Evolutionary conservation across 2,329 filamentous ascomycete species (phyloP), one percentile per base, ranked within the genome.

Genomic region (Talaromyces sp.): DNA sequence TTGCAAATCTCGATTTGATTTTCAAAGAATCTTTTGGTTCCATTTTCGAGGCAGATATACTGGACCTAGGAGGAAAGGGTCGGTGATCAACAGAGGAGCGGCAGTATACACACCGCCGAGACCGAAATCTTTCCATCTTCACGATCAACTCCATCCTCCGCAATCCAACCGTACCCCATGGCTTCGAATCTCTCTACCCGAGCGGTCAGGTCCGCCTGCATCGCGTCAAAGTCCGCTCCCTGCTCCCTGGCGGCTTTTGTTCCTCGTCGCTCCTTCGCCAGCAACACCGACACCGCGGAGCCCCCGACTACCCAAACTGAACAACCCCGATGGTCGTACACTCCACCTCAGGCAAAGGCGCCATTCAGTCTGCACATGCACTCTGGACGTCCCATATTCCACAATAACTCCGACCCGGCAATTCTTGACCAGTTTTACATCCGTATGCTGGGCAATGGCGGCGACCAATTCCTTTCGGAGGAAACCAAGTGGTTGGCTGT

Each of bases 401-500:
- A 69, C 69, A 63, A 91, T 71, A 97, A 97, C 74, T 81, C 83
- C 17, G 85, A 92, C 67, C 89, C 90, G 9, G 80, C 78, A 60
- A 80, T 80, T 66, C 79, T 99, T 50, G 88, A 97, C 70, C 79
- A 83, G 44, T 88, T 91, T 72, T 96, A 97, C 73, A 80, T 83
- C 61, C 80, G 80, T 48, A 82, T 97, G 62, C 76, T 97, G 50
- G 93, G 92, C 5, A 79, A 79, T 42, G 85, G 82, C 41, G 90
- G 89, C 52, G 84, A 89, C 62, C 83, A 82, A 63, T 72, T 94
- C 70, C 80, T 99, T 52, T 86, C 88, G 2, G 92, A 97, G 14
- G 93, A 99, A 76, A 81, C 94, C 57, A 97, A 97, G 77, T 99
- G 94, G 94, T 79, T 97, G 67, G 92, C 92, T 27, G 85, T 99